These are phyloP conservation scores for Chenopodium berlandieri DNA, from an alignment of 148 eudicot species.

Conservation along the genomic window DNA sequence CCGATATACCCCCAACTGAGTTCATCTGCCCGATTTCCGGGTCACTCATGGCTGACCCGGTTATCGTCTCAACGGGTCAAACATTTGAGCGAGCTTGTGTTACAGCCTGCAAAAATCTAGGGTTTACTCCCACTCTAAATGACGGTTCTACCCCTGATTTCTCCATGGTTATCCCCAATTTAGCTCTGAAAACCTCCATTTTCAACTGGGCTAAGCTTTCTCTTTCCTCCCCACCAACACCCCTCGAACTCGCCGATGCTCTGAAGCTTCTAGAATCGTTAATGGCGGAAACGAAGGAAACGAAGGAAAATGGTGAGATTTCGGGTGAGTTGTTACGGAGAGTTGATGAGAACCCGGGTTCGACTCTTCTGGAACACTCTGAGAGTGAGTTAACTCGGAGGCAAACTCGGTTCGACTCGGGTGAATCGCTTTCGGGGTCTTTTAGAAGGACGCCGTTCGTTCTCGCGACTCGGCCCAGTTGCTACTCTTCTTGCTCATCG, in stretches of 20 bases:
- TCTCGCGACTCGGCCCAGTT: conserved; percentile 59
- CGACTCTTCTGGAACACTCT: neutral
- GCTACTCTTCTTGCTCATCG: conserved; percentile 64
- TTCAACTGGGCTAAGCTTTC: conserved; percentile 44
- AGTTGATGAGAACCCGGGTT: conserved; percentile 9
- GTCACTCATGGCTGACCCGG: conserved; percentile 81
- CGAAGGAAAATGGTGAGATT: neutral
- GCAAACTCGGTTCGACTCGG: conserved; percentile 38
- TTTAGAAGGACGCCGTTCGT: conserved; percentile 46
- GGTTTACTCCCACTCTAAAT: conserved; percentile 39
- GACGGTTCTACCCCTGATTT: conserved; percentile 63
- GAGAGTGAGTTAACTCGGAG: conserved; percentile 37
- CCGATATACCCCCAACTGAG: conserved; percentile 27
- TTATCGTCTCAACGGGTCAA: conserved; percentile 77
- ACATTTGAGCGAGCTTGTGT: conserved; percentile 81
- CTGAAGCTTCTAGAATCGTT: conserved; percentile 38
- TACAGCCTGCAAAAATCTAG: conserved; percentile 49
- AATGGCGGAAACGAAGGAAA: conserved; percentile 25
- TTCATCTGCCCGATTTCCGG: conserved; percentile 74
- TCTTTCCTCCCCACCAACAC: conserved; percentile 36
- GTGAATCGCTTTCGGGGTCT: conserved; percentile 42
- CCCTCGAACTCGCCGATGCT: conserved; percentile 40
- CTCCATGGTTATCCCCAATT: conserved; percentile 54
- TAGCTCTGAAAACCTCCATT: conserved; percentile 73
- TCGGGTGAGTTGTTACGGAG: conserved; percentile 9